phyloP scores from a whole-genome alignment of 2,329 filamentous ascomycete genomes.

The Beauveria varroae region DNA sequence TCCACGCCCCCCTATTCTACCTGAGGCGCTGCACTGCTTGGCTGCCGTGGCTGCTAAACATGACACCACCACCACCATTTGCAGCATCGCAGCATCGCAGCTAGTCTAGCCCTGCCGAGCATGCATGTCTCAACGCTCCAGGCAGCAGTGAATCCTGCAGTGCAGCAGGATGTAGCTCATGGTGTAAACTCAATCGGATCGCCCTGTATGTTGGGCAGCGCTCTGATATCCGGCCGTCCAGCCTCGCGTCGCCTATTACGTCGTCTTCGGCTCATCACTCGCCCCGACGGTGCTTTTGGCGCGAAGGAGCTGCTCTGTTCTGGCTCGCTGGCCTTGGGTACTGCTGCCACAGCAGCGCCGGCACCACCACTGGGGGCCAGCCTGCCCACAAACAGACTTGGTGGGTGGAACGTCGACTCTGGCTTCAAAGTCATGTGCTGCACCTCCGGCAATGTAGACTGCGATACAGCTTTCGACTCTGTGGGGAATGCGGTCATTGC shows the following conservation, averaged over 20 bases:
- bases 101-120: neutral
- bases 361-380: slow-evolving; percentile 13
- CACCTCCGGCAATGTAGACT: neutral
- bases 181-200: slow-evolving; percentile 25
- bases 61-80: neutral
- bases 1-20: neutral
- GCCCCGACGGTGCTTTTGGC: neutral
- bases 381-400: slow-evolving; percentile 26
- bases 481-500: slow-evolving; percentile 2
- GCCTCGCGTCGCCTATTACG: slow-evolving; percentile 16
- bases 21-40: neutral
- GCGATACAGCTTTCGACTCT: slow-evolving; percentile 13
- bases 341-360: neutral
- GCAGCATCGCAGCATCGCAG: neutral
- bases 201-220: slow-evolving; percentile 24
- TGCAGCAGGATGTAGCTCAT: neutral
- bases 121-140: slow-evolving; percentile 6
- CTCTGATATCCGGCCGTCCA: slow-evolving; percentile 25
- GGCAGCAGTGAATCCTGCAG: neutral
- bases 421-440: slow-evolving; percentile 12
- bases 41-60: neutral
- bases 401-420: slow-evolving; percentile 23
- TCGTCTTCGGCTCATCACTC: slow-evolving; percentile 13
- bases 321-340: neutral
- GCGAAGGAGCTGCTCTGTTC: neutral